Evolutionary conservation across 2,329 filamentous ascomycete species (phyloP).

Genomic region (Cercospora nicotianae): DNA sequence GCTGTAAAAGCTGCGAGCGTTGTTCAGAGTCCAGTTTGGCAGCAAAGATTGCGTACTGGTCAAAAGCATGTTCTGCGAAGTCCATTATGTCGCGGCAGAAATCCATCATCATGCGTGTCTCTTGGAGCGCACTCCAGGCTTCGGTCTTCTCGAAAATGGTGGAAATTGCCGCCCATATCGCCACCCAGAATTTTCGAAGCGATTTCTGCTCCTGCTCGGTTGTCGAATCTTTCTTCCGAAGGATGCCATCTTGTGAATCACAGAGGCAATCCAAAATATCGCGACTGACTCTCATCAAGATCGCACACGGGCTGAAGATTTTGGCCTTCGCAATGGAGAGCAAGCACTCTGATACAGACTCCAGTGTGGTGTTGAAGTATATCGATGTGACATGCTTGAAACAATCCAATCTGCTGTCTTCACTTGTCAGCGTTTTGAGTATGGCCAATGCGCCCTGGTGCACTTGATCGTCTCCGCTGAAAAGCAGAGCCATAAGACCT

Average conservation of each 20-base stretch:
- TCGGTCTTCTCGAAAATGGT: constrained; percentile 83
- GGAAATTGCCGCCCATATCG: constrained; percentile 77
- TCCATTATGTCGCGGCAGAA: constrained; percentile 96
- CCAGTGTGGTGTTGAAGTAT: constrained; percentile 58
- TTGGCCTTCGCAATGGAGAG: constrained; percentile 57
- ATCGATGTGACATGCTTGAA: constrained; percentile 60
- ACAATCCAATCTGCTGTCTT: constrained; percentile 62
- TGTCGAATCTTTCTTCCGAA: constrained; percentile 59
- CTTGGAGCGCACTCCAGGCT: constrained; percentile 68
- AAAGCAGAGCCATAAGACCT: constrained; percentile 73
- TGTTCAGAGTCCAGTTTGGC: constrained; percentile 58
- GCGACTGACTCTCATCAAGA: constrained; percentile 61
- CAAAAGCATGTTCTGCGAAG: constrained; percentile 80
- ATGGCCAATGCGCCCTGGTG: constrained; percentile 79
- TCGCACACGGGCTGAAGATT: constrained; percentile 60
- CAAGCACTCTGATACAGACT: constrained; percentile 58
- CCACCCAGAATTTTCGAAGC: constrained; percentile 77
- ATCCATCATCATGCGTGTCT: constrained; percentile 79
- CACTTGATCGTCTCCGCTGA: constrained; percentile 76
- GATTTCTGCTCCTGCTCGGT: constrained; percentile 60
- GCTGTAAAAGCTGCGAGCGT: constrained; percentile 54
- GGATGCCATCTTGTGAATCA: constrained; percentile 61
- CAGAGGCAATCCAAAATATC: constrained; percentile 65
- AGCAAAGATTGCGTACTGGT: constrained; percentile 79
- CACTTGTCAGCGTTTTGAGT: constrained; percentile 76